Evolutionary conservation across 441 rosid species (phyloP).

Genomic region (Biscutella auriculata): DNA sequence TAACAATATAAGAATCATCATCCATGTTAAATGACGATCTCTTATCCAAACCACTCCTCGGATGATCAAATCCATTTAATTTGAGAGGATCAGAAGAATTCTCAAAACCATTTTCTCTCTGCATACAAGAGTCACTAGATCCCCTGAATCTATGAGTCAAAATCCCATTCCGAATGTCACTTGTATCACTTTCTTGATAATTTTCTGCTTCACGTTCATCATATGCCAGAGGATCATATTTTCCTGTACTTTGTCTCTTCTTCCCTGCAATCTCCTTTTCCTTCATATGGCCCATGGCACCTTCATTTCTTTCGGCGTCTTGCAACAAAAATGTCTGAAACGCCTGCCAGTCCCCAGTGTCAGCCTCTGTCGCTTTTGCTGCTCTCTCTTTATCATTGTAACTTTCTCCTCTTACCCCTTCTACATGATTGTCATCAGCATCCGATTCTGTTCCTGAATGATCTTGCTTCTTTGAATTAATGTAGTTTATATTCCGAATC

Average conservation of each 20-base stretch:
- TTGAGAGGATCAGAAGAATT: constrained; percentile 39
- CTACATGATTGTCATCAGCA: constrained; percentile 43
- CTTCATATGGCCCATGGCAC: constrained; percentile 31
- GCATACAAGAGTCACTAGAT: constrained; percentile 42
- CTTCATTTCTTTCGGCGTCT: constrained; percentile 66
- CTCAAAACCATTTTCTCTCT: constrained; percentile 28
- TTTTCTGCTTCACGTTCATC: constrained; percentile 33
- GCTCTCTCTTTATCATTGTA: constrained; percentile 30
- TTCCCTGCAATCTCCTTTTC: constrained; percentile 49
- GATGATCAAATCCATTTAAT: constrained; percentile 40
- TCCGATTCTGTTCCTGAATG: constrained; percentile 53
- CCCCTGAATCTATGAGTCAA: constrained; percentile 31
- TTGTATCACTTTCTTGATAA: constrained; percentile 33
- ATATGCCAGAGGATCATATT: constrained; percentile 51
- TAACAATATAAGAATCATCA: constrained; percentile 75
- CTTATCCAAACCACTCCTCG: constrained; percentile 31
- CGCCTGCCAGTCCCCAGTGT: constrained; percentile 78
- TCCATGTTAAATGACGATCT: constrained; percentile 38
- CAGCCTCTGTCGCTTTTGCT: constrained; percentile 36
- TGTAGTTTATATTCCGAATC: constrained; percentile 75
- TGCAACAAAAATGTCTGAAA: constrained; percentile 69
- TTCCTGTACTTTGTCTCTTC: constrained; percentile 33
- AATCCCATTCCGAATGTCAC: constrained; percentile 42
- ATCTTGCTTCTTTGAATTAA: constrained; percentile 52
- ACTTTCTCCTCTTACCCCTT: constrained; percentile 29